These are phyloP conservation scores for Cryptosporidium viatorum DNA, from an alignment of 169 alveolate species.

Conservation along the genomic window DNA sequence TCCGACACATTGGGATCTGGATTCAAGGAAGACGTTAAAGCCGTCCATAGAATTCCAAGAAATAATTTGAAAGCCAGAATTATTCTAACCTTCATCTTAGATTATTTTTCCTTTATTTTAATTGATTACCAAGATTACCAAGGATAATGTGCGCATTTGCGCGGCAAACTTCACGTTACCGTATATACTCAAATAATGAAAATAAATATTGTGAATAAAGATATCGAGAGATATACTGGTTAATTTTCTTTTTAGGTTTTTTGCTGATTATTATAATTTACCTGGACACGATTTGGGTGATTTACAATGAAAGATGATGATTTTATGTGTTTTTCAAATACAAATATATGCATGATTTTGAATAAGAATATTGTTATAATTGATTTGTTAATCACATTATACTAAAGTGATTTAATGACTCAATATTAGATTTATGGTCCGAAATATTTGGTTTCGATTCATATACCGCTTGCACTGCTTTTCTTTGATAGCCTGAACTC, in stretches of 20 bases:
- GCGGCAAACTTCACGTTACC: slow-evolving; percentile 32
- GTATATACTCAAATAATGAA: neutral
- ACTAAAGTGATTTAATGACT: slow-evolving; percentile 14
- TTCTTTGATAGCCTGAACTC: slow-evolving; percentile 80
- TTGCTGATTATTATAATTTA: too few relatives aligned
- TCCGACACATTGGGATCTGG: neutral
- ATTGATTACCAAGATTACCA: neutral
- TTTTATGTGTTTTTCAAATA: neutral
- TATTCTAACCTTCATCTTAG: neutral
- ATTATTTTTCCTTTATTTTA: neutral
- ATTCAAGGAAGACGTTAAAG: neutral
- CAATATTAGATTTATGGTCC: slow-evolving; percentile 53
- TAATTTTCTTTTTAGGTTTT: too few relatives aligned
- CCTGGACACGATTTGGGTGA: neutral
- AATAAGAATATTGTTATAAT: too few relatives aligned
- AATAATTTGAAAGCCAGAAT: neutral
- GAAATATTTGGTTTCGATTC: slow-evolving; percentile 71
- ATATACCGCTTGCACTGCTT: slow-evolving; percentile 81
- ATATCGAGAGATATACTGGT: too few relatives aligned
- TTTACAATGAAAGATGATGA: neutral
- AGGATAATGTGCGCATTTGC: slow-evolving; percentile 32
- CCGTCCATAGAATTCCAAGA: neutral
- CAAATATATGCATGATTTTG: neutral
- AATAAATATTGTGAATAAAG: too few relatives aligned
- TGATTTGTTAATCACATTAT: neutral